Base-by-base conservation (phyloP, 1,284 basidiomycete species). In the Afroboletus lepidellus region DNA sequence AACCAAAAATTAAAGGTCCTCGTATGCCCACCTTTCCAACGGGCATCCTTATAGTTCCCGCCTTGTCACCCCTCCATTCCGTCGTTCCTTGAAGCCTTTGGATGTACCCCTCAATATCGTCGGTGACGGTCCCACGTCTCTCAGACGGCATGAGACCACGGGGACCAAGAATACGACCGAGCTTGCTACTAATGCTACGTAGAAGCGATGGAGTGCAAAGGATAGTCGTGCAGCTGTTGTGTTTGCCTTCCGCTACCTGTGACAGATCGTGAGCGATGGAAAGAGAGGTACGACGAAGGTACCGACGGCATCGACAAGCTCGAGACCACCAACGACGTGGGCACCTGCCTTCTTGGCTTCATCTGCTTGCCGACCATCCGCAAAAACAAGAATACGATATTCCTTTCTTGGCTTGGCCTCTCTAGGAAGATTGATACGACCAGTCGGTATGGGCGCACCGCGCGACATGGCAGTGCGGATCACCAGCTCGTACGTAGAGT, bases 111-210 rank as follows among this genome's bases (percentile, higher is more conserved):
- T 76, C 84, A 51, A 97, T 78, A 54, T 96, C 91, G 49, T 93
- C 88, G 0, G 91, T 92, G 8, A 98, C 96, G 1, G 95, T 97
- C 3, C 96, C 96, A 58, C 96, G 82, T 71, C 95, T 88, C 56
- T 89, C 89, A 8, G 90, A 92, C 15, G 96, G 96, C 94, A 99
- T 98, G 48, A 99, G 73, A 56, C 95, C 95, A 55, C 92, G 86
- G 38, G 94, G 95, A 65, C 96, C 97, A 24, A 99, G 79, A 54
- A 92, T 83, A 60, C 95, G 86, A 30, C 94, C 95, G 8, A 98
- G 79, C 60, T 82, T 83, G 13, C 87, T 84, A 23, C 90, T 86
- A 55, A 98, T 90, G 30, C 82, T 73, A 25, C 85, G 81, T 52
- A 97, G 83, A 62, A 98, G 81, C 16, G 82, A 79, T 5, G 91